Base-by-base conservation (phyloP, 176 grass and related monocot genomes). In the Oryza nivara region DNA sequence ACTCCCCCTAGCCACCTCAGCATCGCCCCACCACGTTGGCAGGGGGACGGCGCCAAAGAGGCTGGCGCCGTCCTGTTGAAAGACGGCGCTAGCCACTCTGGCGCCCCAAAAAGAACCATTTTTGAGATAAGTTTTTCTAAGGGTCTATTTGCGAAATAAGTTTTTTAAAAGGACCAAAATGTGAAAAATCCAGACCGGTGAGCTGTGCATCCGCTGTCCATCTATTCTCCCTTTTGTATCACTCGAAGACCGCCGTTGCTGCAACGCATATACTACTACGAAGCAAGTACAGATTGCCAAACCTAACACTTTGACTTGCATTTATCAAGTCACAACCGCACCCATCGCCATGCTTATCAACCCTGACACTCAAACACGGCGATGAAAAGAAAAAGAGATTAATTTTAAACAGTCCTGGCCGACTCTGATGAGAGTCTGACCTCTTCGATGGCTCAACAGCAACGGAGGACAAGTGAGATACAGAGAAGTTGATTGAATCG, bases 301-400 rank as follows among this genome's bases (percentile, higher is more conserved):
- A 40, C 68, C 43, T 7, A 72, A 19, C n/a, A 5, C 16, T 9
- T 73, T 67, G 68, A 80, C 60, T 25, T 11, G 58, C 76, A 74
- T 73, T 67, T 74, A 80, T 74, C 30, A 54, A 86, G 65, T 83
- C 70, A 10, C 67, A 74, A 48, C 30, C 28, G 22, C 72, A 10
- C 17, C 45, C 54, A 20, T 58, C 7, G 23, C 14, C 11, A 28
- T 48, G 71, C 25, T 58, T 58, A 58, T 58, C 54, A 58, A 58
- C 54, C 54, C 54, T 58, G 54, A 58, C 54, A 58, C 54, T 20
- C 36, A 38, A 38, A 58, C 54, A 20, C 6, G 54, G 54, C 54
- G 19, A 58, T 20, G 17, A 58, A 20, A n/a, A 58, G 19, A 20
- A 9, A 58, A 58, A 9, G 54, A 58, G 54, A 58, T 58, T 58